phyloP scores from a whole-genome alignment of 1,139 yeast genomes.

The Diutina scorzettiae region DNA sequence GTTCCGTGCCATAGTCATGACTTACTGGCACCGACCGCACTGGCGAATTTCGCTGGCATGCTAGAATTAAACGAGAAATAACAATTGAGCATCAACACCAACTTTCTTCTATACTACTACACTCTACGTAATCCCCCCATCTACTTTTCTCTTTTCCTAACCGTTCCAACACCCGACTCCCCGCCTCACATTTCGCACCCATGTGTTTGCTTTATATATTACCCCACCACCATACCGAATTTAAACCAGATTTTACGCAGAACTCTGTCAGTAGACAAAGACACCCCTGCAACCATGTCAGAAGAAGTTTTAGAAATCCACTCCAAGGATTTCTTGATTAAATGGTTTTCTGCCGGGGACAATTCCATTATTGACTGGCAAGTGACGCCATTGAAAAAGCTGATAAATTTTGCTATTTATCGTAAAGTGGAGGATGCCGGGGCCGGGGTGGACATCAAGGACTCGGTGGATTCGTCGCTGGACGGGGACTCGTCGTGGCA shows the following conservation, averaged over 20 bases:
- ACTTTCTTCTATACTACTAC: too few relatives aligned
- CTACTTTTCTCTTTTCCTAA: too few relatives aligned
- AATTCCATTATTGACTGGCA: slow-evolving; percentile 65
- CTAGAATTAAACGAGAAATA: too few relatives aligned
- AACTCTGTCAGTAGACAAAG: not conserved
- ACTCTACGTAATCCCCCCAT: too few relatives aligned
- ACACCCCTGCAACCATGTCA: not conserved
- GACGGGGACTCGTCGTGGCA: not conserved
- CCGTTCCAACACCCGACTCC: too few relatives aligned
- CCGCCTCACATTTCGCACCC: too few relatives aligned
- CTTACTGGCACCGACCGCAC: too few relatives aligned
- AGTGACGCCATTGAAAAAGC: slow-evolving; percentile 70
- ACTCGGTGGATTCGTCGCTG: not conserved
- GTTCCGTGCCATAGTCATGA: too few relatives aligned
- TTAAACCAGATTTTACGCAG: not conserved
- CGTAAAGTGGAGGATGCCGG: slow-evolving; percentile 21
- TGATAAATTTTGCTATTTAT: slow-evolving; percentile 61
- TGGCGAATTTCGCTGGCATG: too few relatives aligned
- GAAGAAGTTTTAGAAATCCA: slow-evolving; percentile 82
- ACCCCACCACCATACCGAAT: not conserved
- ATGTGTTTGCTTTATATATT: too few relatives aligned
- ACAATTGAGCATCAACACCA: too few relatives aligned
- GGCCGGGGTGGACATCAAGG: slow-evolving; percentile 8
- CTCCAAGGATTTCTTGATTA: slow-evolving; percentile 76
- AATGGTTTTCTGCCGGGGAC: slow-evolving; percentile 77